Evolutionary conservation across 192 early-diverging fungal species (phyloP).

Genomic region (Chytriomyces sp.): DNA sequence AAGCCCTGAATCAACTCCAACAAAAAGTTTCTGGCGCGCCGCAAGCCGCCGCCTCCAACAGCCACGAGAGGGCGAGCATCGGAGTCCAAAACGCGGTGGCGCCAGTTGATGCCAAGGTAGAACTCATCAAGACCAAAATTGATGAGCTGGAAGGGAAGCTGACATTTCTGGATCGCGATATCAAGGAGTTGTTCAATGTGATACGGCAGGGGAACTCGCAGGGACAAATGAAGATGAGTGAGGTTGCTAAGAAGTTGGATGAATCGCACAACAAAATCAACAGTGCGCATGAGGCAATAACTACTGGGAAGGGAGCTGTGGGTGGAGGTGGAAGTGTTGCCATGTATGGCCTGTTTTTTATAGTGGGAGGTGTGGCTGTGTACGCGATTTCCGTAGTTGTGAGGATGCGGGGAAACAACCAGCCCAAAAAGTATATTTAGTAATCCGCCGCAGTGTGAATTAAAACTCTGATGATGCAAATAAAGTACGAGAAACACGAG

Average conservation of each 20-base stretch:
- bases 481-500: not conserved
- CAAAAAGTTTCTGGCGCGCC: conserved; percentile 32
- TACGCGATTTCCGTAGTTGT: conserved; percentile 30
- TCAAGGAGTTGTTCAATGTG: conserved; percentile 19
- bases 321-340: not conserved
- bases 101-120: conserved; percentile 28
- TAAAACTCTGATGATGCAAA: not conserved
- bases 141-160: conserved; percentile 25
- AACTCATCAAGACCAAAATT: conserved; percentile 21
- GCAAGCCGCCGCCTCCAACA: not conserved
- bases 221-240: conserved; percentile 11
- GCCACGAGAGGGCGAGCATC: not conserved
- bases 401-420: conserved; percentile 17
- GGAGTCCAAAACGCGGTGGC: conserved; percentile 10
- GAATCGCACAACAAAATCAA: conserved; percentile 20
- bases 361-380: conserved; percentile 27
- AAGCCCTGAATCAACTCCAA: conserved; percentile 47
- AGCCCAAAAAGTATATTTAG: conserved; percentile 33
- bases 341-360: conserved; percentile 28
- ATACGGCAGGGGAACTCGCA: conserved; percentile 8
- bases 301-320: not conserved
- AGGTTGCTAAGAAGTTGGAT: conserved; percentile 23
- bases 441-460: not conserved
- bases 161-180: conserved; percentile 20
- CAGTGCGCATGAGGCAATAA: conserved; percentile 9